phyloP scores from a whole-genome alignment of 169 alveolate genomes.

The Plasmodium gaboni region DNA sequence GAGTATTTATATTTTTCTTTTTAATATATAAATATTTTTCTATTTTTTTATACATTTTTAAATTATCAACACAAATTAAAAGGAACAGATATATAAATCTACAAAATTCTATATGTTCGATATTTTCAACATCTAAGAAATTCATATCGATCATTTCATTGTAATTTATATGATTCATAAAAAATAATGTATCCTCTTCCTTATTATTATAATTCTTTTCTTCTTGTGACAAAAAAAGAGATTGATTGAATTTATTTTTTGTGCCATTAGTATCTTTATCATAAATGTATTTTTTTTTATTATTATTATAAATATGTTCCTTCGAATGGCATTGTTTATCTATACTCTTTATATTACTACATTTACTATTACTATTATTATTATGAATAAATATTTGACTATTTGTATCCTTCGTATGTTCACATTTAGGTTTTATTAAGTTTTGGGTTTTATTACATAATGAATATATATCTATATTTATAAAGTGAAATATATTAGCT shows the following conservation, averaged over 20 bases:
- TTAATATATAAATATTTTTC: constrained; percentile 67
- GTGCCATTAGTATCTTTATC: too few species aligned
- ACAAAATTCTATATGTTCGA: constrained; percentile 45
- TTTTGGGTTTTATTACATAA: neutral
- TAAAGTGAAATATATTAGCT: constrained; percentile 32
- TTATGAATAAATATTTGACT: neutral
- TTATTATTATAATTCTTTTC: neutral
- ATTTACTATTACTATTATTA: neutral
- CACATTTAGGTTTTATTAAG: neutral
- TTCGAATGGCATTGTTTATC: too few species aligned
- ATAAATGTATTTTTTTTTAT: neutral
- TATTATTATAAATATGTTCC: too few species aligned
- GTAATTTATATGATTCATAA: neutral
- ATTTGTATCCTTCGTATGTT: neutral
- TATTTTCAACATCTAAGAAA: constrained; percentile 34
- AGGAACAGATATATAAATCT: constrained; percentile 51
- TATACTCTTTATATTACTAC: neutral
- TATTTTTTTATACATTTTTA: constrained; percentile 35
- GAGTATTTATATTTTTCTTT: neutral
- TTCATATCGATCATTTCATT: constrained; percentile 28
- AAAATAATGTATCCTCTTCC: neutral
- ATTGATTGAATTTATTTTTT: neutral
- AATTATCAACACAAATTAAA: constrained; percentile 48
- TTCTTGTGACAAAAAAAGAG: neutral
- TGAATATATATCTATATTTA: constrained; percentile 72